Conservation (phyloP, 139 green algal species). For the Chlorella vulgaris region DNA sequence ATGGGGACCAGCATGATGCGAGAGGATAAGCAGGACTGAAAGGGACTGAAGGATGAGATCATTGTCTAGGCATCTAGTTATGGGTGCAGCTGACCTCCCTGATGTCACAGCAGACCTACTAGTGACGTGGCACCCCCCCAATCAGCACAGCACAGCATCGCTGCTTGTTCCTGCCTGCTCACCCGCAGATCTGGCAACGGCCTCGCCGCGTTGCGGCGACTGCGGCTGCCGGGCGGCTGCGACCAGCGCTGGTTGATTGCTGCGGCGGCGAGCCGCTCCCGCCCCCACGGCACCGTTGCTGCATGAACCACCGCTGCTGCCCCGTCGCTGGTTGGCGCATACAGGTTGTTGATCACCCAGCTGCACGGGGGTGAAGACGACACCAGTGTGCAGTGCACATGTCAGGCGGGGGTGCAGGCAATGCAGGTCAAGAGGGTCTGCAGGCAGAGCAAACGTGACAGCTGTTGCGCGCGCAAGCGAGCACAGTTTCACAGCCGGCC, state of each 20-base stretch:
- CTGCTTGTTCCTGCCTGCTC: too few relatives aligned
- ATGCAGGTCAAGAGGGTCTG: too few relatives aligned
- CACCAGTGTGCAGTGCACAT: neutral
- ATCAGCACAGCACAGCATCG: too few relatives aligned
- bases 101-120: too few relatives aligned
- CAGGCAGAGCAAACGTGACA: neutral
- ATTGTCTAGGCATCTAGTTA: too few relatives aligned
- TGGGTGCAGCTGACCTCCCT: too few relatives aligned
- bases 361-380: neutral
- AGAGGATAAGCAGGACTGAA: too few relatives aligned
- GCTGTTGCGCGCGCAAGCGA: neutral
- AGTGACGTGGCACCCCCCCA: too few relatives aligned
- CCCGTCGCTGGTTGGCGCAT: constrained; percentile 71
- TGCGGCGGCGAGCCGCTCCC: neutral
- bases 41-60: too few relatives aligned
- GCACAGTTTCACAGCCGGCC: neutral
- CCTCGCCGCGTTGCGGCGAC: neutral
- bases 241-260: constrained; percentile 21
- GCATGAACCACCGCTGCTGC: constrained; percentile 65
- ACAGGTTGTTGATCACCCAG: constrained; percentile 67
- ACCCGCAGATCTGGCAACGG: constrained; percentile 5
- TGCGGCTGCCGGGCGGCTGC: neutral
- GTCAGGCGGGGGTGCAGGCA: neutral
- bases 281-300: constrained; percentile 53
- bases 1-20: too few relatives aligned